A percentile compares a stretch with the other conserved stretches of the same genome.
Evolutionary conservation across 441 rosid species (phyloP).

Genomic region (California macrophylla): DNA sequence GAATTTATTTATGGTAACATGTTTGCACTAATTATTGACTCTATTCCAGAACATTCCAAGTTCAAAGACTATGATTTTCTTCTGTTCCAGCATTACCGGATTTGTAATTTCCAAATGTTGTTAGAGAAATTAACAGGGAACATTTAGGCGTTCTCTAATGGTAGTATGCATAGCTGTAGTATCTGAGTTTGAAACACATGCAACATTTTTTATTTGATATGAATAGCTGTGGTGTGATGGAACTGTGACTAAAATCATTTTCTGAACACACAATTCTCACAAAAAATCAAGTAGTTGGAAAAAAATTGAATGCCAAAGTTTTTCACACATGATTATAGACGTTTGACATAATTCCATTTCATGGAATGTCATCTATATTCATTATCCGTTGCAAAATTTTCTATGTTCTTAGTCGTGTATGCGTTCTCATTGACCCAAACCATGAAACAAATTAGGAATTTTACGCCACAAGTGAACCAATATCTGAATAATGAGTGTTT

Average conservation of each 20-base stretch:
- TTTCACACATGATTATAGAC: no score
- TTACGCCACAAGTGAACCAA: slow-evolving; percentile 76
- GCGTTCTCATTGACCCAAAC: slow-evolving; percentile 77
- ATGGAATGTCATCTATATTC: neutral
- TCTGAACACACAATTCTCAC: no score
- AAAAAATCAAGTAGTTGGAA: no score
- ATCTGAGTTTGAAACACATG: neutral
- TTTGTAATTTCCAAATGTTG: neutral
- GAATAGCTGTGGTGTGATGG: no score
- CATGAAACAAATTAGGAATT: slow-evolving; percentile 48
- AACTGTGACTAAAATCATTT: no score
- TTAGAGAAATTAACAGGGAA: neutral
- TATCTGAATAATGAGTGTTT: slow-evolving; percentile 40
- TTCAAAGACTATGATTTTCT: neutral
- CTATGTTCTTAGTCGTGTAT: slow-evolving; percentile 54
- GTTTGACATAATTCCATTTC: neutral
- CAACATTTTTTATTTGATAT: no score
- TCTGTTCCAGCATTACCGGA: neutral
- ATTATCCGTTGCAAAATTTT: neutral
- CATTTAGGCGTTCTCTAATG: neutral
- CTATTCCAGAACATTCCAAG: neutral
- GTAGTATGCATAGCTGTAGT: neutral
- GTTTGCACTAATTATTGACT: neutral
- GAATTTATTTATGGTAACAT: slow-evolving; percentile 41
- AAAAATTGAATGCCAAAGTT: no score